A percentile compares a stretch with the other conserved stretches of the same genome.
These are phyloP conservation scores for Rosa multiflora DNA, from an alignment of 306 rosid genomes.

Conservation along the genomic window DNA sequence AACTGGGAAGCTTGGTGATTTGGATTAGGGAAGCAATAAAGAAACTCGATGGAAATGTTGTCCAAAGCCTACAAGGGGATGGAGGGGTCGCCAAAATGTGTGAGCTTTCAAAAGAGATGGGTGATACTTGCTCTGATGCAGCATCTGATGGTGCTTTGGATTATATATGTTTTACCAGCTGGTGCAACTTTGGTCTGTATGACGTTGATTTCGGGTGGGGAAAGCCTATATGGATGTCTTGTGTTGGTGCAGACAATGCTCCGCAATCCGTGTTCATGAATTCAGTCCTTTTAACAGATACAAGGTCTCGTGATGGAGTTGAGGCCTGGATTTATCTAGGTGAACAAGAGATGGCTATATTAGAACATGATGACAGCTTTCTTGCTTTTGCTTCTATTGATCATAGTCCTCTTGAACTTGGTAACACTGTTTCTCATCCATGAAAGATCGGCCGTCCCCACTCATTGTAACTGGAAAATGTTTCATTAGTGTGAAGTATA, in stretches of 20 bases:
- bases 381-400: not conserved
- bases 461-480: not conserved
- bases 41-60: conserved; percentile 14
- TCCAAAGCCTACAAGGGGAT: conserved; percentile 20
- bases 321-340: conserved; percentile 32
- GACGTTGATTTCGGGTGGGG: conserved; percentile 40
- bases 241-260: conserved; percentile 1
- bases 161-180: conserved; percentile 31
- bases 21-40: conserved; percentile 17
- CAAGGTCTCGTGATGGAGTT: conserved; percentile 28
- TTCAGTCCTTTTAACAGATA: conserved; percentile 11
- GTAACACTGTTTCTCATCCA: not conserved
- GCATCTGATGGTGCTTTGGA: conserved; percentile 18
- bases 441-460: not conserved
- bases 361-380: not conserved
- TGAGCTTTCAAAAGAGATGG: not conserved
- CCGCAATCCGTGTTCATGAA: conserved; percentile 9
- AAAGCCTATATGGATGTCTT: conserved; percentile 30
- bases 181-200: conserved; percentile 35
- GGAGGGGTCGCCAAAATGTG: not conserved
- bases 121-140: not conserved
- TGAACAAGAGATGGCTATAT: conserved; percentile 24
- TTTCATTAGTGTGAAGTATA: not conserved
- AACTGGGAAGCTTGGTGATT: not conserved
- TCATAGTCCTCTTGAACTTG: not conserved